These are phyloP conservation scores for Rhexocercosporidium sp. DNA, from an alignment of 2,329 filamentous ascomycete species.

Conservation along the genomic window DNA sequence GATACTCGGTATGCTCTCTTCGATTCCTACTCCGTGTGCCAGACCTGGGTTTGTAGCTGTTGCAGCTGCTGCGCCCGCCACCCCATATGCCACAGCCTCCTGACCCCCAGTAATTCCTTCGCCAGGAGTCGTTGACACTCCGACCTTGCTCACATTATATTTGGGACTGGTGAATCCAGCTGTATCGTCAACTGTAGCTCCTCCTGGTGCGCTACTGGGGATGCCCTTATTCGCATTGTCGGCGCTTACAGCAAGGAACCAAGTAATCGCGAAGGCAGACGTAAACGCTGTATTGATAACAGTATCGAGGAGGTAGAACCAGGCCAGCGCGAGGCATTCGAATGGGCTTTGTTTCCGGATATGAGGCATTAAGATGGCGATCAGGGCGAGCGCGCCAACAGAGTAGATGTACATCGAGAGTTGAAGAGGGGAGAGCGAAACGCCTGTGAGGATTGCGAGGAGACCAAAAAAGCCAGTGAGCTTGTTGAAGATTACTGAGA, in stretches of 20 bases:
- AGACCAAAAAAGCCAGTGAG: conserved; percentile 89
- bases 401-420: conserved; percentile 93
- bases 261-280: conserved; percentile 78
- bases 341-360: conserved; percentile 80
- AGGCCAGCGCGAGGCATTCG: conserved; percentile 80
- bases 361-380: conserved; percentile 75
- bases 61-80: conserved; percentile 44
- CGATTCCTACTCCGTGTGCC: conserved; percentile 68
- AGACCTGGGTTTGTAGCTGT: conserved; percentile 52
- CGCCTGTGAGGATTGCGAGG: conserved; percentile 86
- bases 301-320: conserved; percentile 84
- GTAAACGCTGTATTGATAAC: conserved; percentile 84
- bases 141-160: conserved; percentile 63
- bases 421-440: conserved; percentile 80
- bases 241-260: conserved; percentile 75
- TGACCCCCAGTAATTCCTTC: conserved; percentile 53
- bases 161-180: conserved; percentile 69
- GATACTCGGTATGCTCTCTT: conserved; percentile 76
- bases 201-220: conserved; percentile 44
- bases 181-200: conserved; percentile 58
- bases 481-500: conserved; percentile 89
- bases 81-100: conserved; percentile 55
- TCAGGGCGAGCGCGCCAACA: conserved; percentile 69
- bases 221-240: conserved; percentile 48
- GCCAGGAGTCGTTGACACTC: conserved; percentile 55